Conservation (phyloP, 331 rosid species). For the Dryas integrifolia region DNA sequence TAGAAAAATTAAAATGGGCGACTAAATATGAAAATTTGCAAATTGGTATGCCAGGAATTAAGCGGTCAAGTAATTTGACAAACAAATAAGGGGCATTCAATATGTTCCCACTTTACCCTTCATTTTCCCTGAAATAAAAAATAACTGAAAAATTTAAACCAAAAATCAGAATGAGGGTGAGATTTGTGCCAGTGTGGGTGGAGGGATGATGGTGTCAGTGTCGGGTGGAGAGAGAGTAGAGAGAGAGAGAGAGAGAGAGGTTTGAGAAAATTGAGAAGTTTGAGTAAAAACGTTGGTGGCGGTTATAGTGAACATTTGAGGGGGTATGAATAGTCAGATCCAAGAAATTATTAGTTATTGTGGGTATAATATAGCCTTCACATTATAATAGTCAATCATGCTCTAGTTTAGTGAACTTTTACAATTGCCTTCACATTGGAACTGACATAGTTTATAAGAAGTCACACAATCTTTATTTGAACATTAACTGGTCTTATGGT, state of each 20-base stretch:
- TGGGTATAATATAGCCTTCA: background rate
- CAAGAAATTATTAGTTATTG: background rate
- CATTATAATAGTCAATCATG: background rate
- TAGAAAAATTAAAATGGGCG: background rate
- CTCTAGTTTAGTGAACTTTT: background rate
- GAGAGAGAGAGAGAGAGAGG: too few relatives aligned
- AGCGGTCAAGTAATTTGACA: background rate
- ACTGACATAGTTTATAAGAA: background rate
- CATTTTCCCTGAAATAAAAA: too few relatives aligned
- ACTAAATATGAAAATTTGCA: background rate
- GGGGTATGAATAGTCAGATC: too few relatives aligned
- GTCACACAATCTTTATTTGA: background rate
- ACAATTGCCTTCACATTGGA: slow-evolving; percentile 4
- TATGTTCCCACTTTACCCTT: too few relatives aligned
- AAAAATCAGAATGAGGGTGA: too few relatives aligned
- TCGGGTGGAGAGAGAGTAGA: too few relatives aligned
- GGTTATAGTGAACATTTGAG: too few relatives aligned
- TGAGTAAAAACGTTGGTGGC: too few relatives aligned
- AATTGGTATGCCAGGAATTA: background rate
- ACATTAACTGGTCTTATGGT: slow-evolving; percentile 2
- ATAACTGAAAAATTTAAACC: too few relatives aligned
- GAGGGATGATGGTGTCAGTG: too few relatives aligned
- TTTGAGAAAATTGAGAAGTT: too few relatives aligned
- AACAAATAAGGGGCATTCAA: background rate
- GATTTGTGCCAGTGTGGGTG: too few relatives aligned